Conservation (phyloP, 1,284 basidiomycete species). For the Sporisorium graminicola region DNA sequence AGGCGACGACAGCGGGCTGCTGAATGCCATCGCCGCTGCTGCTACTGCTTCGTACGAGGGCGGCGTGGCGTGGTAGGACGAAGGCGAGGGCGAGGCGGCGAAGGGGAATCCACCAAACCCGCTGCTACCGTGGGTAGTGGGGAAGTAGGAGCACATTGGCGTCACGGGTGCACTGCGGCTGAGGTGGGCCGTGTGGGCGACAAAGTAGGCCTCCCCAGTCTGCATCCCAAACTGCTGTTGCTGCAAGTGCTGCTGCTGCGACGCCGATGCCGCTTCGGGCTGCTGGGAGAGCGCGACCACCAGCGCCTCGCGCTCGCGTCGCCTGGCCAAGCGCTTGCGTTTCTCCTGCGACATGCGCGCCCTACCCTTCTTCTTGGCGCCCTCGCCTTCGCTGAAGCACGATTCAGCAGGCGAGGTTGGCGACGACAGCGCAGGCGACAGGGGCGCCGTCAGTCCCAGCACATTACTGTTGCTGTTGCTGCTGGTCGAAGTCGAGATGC, state of each 20-base stretch:
- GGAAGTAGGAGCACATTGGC: slow-evolving; percentile 9
- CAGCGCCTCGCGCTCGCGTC: slow-evolving; percentile 55
- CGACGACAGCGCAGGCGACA: slow-evolving; percentile 26
- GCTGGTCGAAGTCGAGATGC: slow-evolving; percentile 13
- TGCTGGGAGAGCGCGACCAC: slow-evolving; percentile 6
- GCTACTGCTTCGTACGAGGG: slow-evolving; percentile 1
- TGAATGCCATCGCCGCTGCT: slow-evolving; percentile 3
- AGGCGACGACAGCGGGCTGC: slow-evolving; percentile 3
- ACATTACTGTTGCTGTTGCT: too few species aligned
- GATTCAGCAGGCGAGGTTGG: slow-evolving; percentile 29
- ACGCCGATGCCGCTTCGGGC: too few species aligned
- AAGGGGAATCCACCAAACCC: slow-evolving; percentile 6
- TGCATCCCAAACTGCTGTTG: not conserved
- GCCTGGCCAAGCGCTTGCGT: slow-evolving; percentile 49
- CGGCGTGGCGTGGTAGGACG: not conserved
- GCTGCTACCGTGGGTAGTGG: not conserved
- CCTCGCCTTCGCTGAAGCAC: slow-evolving; percentile 30
- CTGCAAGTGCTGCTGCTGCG: too few species aligned
- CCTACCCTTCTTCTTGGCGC: slow-evolving; percentile 45
- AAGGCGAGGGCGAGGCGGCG: not conserved
- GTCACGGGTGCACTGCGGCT: slow-evolving; percentile 31
- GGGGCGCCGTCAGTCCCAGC: slow-evolving; percentile 14
- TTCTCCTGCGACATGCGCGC: slow-evolving; percentile 63
- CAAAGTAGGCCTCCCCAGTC: too few species aligned
- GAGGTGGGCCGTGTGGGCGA: not conserved